Conservation (phyloP, 768 basidiomycete genomes). For the Suillus discolor region DNA sequence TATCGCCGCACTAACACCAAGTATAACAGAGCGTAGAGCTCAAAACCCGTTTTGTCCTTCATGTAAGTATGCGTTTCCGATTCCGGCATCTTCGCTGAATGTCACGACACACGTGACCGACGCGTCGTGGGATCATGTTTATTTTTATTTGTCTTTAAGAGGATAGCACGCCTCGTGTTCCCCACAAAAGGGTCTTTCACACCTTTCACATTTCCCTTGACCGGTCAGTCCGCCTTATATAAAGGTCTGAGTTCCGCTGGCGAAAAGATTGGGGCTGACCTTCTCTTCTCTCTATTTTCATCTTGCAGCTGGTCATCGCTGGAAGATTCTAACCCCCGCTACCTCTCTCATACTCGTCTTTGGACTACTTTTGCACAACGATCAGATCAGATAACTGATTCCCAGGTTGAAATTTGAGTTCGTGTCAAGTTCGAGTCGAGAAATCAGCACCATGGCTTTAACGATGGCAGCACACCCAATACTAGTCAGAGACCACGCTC, state of each 20-base stretch:
- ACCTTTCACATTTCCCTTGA: slow-evolving; percentile 5
- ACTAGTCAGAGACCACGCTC: slow-evolving; percentile 9
- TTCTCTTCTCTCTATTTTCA: slow-evolving; percentile 9
- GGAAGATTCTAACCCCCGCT: neutral
- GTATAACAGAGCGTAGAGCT: neutral
- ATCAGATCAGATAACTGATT: neutral
- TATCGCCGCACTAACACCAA: neutral
- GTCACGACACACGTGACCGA: slow-evolving; percentile 6
- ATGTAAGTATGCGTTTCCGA: neutral
- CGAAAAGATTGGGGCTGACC: neutral
- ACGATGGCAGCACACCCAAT: slow-evolving; percentile 1
- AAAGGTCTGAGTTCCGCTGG: slow-evolving; percentile 7
- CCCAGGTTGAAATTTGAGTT: neutral
- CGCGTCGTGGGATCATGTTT: slow-evolving; percentile 6
- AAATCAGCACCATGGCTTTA: slow-evolving; percentile 7
- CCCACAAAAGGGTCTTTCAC: slow-evolving; percentile 8
- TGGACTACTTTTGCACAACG: neutral
- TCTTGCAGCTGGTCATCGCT: slow-evolving; percentile 7
- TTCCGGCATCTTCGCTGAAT: neutral
- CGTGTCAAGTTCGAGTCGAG: slow-evolving; percentile 7
- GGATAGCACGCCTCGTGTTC: slow-evolving; percentile 6
- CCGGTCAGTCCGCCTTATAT: slow-evolving; percentile 8
- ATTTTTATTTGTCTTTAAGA: neutral
- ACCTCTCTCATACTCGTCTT: neutral
- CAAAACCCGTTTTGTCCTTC: neutral